phyloP scores from a whole-genome alignment of 2,329 filamentous ascomycete genomes.

The Cylindrodendrum hubeiense region DNA sequence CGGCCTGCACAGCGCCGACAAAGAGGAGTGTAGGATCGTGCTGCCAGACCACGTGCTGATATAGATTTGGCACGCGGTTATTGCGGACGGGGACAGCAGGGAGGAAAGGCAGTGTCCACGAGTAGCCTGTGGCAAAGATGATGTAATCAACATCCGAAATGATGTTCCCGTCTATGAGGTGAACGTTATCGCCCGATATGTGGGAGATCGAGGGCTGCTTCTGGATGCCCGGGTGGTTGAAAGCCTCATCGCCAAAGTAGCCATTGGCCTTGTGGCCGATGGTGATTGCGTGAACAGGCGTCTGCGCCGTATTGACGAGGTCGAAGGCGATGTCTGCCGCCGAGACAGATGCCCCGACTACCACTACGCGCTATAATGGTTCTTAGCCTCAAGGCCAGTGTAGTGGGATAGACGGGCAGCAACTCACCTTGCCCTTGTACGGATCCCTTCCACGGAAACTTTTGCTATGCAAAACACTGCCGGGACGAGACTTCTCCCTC shows the following conservation, averaged over 20 bases:
- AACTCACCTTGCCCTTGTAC: conserved; percentile 59
- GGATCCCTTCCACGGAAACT: conserved; percentile 61
- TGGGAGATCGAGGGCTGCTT: conserved; percentile 60
- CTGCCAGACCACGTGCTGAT: conserved; percentile 68
- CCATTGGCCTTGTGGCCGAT: conserved; percentile 61
- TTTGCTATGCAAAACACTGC: conserved; percentile 67
- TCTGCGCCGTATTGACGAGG: conserved; percentile 57
- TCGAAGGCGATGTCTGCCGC: conserved; percentile 72
- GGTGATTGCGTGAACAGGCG: conserved; percentile 64
- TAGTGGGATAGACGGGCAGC: no score
- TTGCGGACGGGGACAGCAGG: conserved; percentile 63
- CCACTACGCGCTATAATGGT: conserved; percentile 70
- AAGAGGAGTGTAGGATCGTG: conserved; percentile 68
- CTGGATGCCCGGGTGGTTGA: conserved; percentile 66
- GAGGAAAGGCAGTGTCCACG: conserved; percentile 72
- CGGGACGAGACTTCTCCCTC: conserved; percentile 59
- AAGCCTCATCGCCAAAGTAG: conserved; percentile 71
- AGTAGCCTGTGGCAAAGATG: conserved; percentile 76
- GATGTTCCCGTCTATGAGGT: conserved; percentile 66
- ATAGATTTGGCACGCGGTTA: conserved; percentile 67
- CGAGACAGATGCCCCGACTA: conserved; percentile 75
- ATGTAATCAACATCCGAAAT: conserved; percentile 69
- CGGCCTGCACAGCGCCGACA: conserved; percentile 67
- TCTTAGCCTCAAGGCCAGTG: no score
- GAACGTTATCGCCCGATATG: conserved; percentile 59